A percentile compares a stretch with the other conserved stretches of the same genome.
These are phyloP conservation scores for Penstemon barbatus DNA, from an alignment of 257 asterid species.

Conservation along the genomic window DNA sequence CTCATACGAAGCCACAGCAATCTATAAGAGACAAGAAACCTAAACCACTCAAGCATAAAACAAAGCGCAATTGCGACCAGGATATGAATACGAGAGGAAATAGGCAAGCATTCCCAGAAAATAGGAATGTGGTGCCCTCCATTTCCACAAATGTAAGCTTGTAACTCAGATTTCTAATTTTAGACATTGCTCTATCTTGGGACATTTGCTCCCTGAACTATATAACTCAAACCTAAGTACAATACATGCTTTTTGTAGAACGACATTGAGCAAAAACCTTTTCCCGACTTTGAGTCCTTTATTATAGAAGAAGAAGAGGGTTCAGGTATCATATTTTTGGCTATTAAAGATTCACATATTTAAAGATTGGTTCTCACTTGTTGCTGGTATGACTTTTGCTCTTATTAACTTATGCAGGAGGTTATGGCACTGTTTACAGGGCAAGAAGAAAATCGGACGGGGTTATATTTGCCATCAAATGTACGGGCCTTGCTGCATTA, in stretches of 20 bases:
- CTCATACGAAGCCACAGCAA: constrained; percentile 34
- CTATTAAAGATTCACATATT: constrained; percentile 14
- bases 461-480: constrained; percentile 76
- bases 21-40: constrained; percentile 36
- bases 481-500: constrained; percentile 41
- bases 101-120: constrained; percentile 34
- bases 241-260: constrained; percentile 48
- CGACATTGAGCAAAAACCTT: constrained; percentile 39
- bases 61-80: constrained; percentile 32
- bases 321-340: constrained; percentile 57
- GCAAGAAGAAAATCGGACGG: constrained; percentile 87
- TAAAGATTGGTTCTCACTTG: constrained; percentile 14
- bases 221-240: constrained; percentile 12
- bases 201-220: constrained; percentile 14
- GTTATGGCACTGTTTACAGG: constrained; percentile 94
- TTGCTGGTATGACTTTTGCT: constrained; percentile 25
- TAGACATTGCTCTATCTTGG: constrained; percentile 2
- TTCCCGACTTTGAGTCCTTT: constrained; percentile 70
- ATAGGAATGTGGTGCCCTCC: constrained; percentile 34
- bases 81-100: constrained; percentile 34
- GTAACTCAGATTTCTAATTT: constrained; percentile 19
- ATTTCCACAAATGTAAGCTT: constrained; percentile 47
- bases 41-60: constrained; percentile 35
- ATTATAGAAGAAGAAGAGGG: constrained; percentile 89
- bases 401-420: constrained; percentile 60